These are phyloP conservation scores for Nannochloris sp. DNA, from an alignment of 139 green algal species.

Conservation along the genomic window DNA sequence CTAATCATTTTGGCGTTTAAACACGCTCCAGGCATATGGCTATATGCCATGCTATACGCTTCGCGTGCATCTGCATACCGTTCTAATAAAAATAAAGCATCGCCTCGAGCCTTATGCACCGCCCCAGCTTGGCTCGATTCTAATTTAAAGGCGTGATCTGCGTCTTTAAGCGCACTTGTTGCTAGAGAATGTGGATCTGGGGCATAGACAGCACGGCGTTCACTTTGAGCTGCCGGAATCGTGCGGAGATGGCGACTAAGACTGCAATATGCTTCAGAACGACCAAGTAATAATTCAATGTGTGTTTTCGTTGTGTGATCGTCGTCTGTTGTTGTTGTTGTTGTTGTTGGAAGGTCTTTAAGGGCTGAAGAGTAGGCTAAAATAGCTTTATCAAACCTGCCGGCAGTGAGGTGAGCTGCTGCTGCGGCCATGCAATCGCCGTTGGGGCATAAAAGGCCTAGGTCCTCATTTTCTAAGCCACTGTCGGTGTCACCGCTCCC, in stretches of 20 bases:
- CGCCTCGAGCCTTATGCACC: conserved; percentile 20
- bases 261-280: neutral
- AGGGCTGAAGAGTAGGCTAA: neutral
- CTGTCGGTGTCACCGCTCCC: too few relatives aligned
- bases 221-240: conserved; percentile 27
- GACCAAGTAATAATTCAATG: conserved; percentile 3
- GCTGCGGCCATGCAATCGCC: neutral
- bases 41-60: neutral
- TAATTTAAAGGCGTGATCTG: conserved; percentile 15
- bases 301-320: too few relatives aligned
- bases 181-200: conserved; percentile 63
- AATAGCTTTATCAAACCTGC: neutral
- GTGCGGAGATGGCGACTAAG: conserved; percentile 12
- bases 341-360: neutral
- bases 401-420: neutral
- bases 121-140: neutral
- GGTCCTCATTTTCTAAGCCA: neutral
- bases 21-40: neutral
- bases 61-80: conserved; percentile 18
- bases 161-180: conserved; percentile 49
- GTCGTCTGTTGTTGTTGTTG: neutral
- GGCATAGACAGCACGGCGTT: conserved; percentile 52
- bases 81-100: conserved; percentile 44
- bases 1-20: neutral
- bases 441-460: too few relatives aligned